phyloP scores from a whole-genome alignment of 176 grass and related monocot genomes.

The Bolboschoenus planiculmis region DNA sequence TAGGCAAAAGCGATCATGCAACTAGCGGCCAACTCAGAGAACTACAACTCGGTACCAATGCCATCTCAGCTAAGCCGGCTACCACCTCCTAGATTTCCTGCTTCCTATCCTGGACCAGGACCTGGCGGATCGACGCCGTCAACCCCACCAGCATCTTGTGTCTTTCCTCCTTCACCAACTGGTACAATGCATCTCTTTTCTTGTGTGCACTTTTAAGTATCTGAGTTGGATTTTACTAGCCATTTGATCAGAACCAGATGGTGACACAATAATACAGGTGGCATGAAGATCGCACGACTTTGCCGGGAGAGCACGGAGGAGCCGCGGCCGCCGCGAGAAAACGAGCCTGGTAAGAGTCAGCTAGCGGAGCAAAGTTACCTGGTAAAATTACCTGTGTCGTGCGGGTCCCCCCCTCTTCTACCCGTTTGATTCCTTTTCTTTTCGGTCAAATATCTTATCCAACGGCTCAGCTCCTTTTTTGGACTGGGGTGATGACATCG shows the following conservation, averaged over 20 bases:
- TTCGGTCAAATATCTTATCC: background rate
- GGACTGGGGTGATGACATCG: background rate
- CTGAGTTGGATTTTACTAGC: background rate
- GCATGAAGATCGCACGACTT: background rate
- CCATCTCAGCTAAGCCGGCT: background rate
- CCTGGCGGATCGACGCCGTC: background rate
- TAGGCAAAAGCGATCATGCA: slow-evolving; percentile 38
- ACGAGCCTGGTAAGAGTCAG: slow-evolving; percentile 32
- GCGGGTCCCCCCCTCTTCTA: background rate
- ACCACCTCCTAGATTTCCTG: slow-evolving; percentile 8
- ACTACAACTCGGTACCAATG: slow-evolving; percentile 1
- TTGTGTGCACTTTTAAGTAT: background rate
- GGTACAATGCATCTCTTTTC: slow-evolving; percentile 4
- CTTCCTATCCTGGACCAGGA: background rate
- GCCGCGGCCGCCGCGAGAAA: slow-evolving; percentile 16
- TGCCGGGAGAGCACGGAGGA: slow-evolving; percentile 15
- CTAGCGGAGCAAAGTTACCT: slow-evolving; percentile 5
- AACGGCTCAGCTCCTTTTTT: background rate
- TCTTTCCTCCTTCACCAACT: slow-evolving; percentile 10
- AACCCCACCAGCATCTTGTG: background rate
- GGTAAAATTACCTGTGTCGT: background rate
- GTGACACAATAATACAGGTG: background rate
- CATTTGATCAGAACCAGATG: background rate
- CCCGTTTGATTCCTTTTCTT: background rate
- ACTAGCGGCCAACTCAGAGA: slow-evolving; percentile 18